A percentile compares a stretch with the other conserved stretches of the same genome.
These are phyloP conservation scores for Liriodendron chinense DNA, from an alignment of 164 flowering plant genomes.

Conservation along the genomic window DNA sequence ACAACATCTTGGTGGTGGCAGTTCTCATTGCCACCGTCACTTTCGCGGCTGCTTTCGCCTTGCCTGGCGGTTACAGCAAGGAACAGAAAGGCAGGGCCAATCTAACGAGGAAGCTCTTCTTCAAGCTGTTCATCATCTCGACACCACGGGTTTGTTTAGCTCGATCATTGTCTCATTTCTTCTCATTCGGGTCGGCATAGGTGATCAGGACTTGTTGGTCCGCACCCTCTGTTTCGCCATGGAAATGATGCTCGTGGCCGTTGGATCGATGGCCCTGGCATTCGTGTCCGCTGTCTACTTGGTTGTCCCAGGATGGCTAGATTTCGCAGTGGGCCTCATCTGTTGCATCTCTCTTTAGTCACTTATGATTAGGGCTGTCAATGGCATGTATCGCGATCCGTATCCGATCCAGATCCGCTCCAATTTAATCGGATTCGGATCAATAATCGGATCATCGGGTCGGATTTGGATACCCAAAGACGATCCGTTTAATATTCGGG, in stretches of 20 bases:
- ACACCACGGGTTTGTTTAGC: not conserved
- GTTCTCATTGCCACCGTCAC: constrained; percentile 26
- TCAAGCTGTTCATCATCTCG: constrained; percentile 16
- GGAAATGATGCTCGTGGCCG: not conserved
- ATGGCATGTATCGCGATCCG: too few species aligned
- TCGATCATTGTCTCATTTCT: constrained; percentile 3
- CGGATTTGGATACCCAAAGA: too few species aligned
- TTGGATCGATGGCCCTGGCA: not conserved
- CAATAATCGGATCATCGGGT: too few species aligned
- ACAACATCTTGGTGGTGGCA: constrained; percentile 18
- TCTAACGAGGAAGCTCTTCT: not conserved
- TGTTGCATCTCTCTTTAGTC: not conserved
- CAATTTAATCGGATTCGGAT: too few species aligned
- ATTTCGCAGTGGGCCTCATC: not conserved
- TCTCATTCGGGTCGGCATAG: not conserved
- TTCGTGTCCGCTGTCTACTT: not conserved
- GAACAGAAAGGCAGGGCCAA: constrained; percentile 4
- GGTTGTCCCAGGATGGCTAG: constrained; percentile 1
- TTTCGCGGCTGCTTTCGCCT: constrained; percentile 20
- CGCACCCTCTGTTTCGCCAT: not conserved
- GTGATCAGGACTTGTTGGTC: not conserved
- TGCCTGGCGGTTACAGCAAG: constrained; percentile 23
- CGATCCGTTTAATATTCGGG: too few species aligned
- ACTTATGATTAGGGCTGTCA: too few species aligned
- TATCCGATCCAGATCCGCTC: too few species aligned